Evolutionary conservation across 2,329 filamentous ascomycete genomes (phyloP), one percentile per base, ranked within the genome.

Genomic region (Fonsecaea erecta): DNA sequence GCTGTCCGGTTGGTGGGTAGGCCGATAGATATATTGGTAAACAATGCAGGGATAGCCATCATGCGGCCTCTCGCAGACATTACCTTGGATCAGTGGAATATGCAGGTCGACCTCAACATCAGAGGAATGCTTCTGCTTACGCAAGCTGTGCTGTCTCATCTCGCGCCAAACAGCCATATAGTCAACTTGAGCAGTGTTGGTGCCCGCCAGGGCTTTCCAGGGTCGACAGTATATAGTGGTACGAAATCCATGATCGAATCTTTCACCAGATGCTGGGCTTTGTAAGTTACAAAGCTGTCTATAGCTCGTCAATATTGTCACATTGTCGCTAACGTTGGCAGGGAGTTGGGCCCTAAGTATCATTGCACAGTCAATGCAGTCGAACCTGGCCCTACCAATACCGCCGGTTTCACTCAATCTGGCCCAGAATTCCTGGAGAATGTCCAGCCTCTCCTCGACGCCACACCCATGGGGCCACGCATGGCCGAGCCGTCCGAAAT

Each of bases 161-260:
- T 81, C 74, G 68, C 71, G 60, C 59, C 55, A 5, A 65, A 53
- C 5, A 76, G 77, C 11, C 77, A 74, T 11, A 77, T 81, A 56
- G 71, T 81, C 66, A 81, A 81, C 66, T 70, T 80, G 67, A 61
- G 56, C 62, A 64, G 62, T n/a, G 30, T 35, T 2, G 56, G 56
- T 26, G 62, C 62, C 14, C 46, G 62, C 0, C 48, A 60, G 12
- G 56, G 48, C 1, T 51, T 18, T 18, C 18, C 16, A 1, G 62
- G 62, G 0, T 52, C 56, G 67, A 81, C 79, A 16, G 79, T 83
- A 63, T 84, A 83, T 69, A 79, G 79, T 1, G 81, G 80, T 0
- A 82, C 79, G 4, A 83, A 83, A 70, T 79, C 79, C 14, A 82
- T 82, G 78, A 74, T 81, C 0, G 81, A 83, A 66, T 76, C 75